Evolutionary conservation across 1,139 yeast genomes (phyloP).

Genomic region (Zygoascus hellenicus): DNA sequence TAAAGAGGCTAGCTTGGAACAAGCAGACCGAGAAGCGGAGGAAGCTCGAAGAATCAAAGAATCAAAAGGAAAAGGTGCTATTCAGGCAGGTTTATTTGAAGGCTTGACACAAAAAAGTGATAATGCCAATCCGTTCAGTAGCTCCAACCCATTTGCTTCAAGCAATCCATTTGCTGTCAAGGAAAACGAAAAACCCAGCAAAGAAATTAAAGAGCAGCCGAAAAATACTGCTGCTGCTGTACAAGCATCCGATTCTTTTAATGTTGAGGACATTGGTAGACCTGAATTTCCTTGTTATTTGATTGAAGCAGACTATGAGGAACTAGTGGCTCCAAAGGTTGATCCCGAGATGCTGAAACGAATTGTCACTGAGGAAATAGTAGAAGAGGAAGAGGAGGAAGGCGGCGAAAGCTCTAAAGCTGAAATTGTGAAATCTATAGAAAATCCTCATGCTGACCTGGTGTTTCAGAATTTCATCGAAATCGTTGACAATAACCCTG

Average conservation of each 20-base stretch:
- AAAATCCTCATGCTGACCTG: conserved; percentile 18
- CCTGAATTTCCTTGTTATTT: conserved; percentile 50
- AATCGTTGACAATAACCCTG: conserved; percentile 71
- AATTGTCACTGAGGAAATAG: conserved; percentile 29
- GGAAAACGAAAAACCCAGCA: conserved; percentile 1
- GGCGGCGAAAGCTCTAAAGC: conserved; percentile 19
- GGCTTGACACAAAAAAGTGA: not conserved
- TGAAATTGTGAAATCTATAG: conserved; percentile 11
- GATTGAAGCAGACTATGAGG: conserved; percentile 62
- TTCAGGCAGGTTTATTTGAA: conserved; percentile 31
- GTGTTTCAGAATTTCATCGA: conserved; percentile 70
- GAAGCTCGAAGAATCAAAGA: conserved; percentile 33
- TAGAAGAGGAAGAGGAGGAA: conserved; percentile 26
- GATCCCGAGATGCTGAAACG: conserved; percentile 27
- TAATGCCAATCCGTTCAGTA: conserved; percentile 10
- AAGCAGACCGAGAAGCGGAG: conserved; percentile 37
- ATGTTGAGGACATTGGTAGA: conserved; percentile 6
- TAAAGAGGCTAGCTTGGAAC: conserved; percentile 38
- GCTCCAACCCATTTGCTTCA: conserved; percentile 22
- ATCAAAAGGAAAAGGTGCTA: conserved; percentile 18
- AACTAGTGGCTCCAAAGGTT: conserved; percentile 34
- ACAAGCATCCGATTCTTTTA: not conserved
- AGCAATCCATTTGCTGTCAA: conserved; percentile 6
- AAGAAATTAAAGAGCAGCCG: conserved; percentile 2
- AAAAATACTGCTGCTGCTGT: not conserved